Conservation (phyloP, 129 eudicot genomes). For the Flaveria bidentis region DNA sequence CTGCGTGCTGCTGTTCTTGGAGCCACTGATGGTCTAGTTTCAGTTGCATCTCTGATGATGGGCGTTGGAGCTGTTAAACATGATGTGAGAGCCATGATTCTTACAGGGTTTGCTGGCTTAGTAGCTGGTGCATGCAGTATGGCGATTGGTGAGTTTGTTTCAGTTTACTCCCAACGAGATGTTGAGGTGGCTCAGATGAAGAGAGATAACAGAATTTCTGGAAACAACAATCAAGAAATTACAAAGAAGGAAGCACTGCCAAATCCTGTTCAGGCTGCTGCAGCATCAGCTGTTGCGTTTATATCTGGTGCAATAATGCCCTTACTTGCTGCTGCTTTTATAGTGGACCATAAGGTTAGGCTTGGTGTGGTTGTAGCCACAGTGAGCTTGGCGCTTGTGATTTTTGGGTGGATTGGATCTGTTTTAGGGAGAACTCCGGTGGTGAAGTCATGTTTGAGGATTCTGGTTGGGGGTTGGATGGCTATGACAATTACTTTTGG, state of each 20-base stretch:
- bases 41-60: slow-evolving; percentile 50
- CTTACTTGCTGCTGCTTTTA: slow-evolving; percentile 40
- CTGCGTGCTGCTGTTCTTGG: slow-evolving; percentile 55
- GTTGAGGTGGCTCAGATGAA: slow-evolving; percentile 41
- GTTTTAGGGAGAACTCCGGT: slow-evolving; percentile 33
- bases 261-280: slow-evolving; percentile 42
- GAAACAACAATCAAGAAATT: background rate
- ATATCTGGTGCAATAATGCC: slow-evolving; percentile 40
- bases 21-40: slow-evolving; percentile 49
- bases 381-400: slow-evolving; percentile 36
- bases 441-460: slow-evolving; percentile 33
- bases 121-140: slow-evolving; percentile 49
- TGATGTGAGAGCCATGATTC: slow-evolving; percentile 45
- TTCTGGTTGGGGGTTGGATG: slow-evolving; percentile 43
- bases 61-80: slow-evolving; percentile 44
- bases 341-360: slow-evolving; percentile 27
- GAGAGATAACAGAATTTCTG: slow-evolving; percentile 23
- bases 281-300: slow-evolving; percentile 46
- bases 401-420: slow-evolving; percentile 39
- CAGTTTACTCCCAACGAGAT: slow-evolving; percentile 41
- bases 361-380: slow-evolving; percentile 39
- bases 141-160: slow-evolving; percentile 44
- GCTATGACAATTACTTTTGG: slow-evolving; percentile 43
- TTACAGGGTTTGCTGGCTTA: slow-evolving; percentile 41
- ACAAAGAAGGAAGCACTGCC: slow-evolving; percentile 28